These are phyloP conservation scores for Trametes cinnabarina DNA, from an alignment of 768 basidiomycete species.

Conservation along the genomic window DNA sequence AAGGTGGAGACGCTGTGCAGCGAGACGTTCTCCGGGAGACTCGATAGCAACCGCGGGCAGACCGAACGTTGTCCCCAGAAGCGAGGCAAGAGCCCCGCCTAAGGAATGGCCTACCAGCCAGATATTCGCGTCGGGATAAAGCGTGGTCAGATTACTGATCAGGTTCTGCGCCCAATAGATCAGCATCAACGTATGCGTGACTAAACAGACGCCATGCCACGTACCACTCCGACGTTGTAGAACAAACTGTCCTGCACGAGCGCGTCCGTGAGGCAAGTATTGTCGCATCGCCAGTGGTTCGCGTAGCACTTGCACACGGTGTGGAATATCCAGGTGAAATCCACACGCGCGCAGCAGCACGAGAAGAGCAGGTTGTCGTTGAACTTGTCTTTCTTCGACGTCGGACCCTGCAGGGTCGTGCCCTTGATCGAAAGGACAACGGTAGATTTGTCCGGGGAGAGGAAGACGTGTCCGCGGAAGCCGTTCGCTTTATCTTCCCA, in stretches of 20 bases:
- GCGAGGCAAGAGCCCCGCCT: constrained; percentile 61
- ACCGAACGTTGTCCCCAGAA: constrained; percentile 65
- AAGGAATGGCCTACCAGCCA: constrained; percentile 65
- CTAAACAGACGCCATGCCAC: constrained; percentile 27
- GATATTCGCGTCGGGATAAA: constrained; percentile 58
- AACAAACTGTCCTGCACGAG: constrained; percentile 89
- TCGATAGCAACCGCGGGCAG: constrained; percentile 64
- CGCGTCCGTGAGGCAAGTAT: constrained; percentile 77
- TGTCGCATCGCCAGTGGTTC: constrained; percentile 69
- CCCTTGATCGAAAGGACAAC: constrained; percentile 88
- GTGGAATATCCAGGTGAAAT: constrained; percentile 80
- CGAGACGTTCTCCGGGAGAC: constrained; percentile 61
- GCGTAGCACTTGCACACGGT: constrained; percentile 89
- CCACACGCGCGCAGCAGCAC: constrained; percentile 91
- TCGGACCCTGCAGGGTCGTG: constrained; percentile 81
- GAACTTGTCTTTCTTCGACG: constrained; percentile 87
- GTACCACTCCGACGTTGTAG: constrained; percentile 82
- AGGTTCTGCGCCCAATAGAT: constrained; percentile 37
- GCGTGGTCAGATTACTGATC: constrained; percentile 52
- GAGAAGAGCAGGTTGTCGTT: constrained; percentile 90
- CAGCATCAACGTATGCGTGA: too few species aligned
- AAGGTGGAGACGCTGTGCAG: constrained; percentile 60
- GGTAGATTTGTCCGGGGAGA: constrained; percentile 74
- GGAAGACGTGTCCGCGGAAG: constrained; percentile 88
- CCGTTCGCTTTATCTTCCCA: constrained; percentile 70